Conservation (phyloP, 768 basidiomycete species). For the Tylopilus vinaceipallidus region DNA sequence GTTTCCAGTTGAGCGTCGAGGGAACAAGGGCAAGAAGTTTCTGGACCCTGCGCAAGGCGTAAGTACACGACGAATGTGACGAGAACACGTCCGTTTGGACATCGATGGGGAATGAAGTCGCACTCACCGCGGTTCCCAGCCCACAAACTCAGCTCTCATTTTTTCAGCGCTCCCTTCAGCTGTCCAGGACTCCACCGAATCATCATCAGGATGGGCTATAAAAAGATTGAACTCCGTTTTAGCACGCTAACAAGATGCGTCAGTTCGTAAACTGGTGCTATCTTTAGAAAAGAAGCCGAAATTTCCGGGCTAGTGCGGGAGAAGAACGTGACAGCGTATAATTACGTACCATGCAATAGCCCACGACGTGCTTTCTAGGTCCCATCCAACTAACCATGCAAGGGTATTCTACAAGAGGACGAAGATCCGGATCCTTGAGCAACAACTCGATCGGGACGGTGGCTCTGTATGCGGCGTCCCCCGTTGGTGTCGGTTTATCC, state of each 20-base stretch:
- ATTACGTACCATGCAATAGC: conserved; percentile 41
- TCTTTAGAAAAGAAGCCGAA: not conserved
- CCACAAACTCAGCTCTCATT: conserved; percentile 46
- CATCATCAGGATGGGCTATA: conserved; percentile 39
- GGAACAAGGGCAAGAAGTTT: conserved; percentile 48
- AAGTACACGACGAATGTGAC: too few species aligned
- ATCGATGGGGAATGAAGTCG: not conserved
- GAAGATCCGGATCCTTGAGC: conserved; percentile 51
- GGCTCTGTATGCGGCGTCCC: conserved; percentile 63
- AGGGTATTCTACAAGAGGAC: conserved; percentile 45
- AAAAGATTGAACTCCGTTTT: conserved; percentile 47
- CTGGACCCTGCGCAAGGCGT: conserved; percentile 43
- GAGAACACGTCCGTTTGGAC: not conserved
- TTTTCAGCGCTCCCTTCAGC: conserved; percentile 41
- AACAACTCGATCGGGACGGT: conserved; percentile 45
- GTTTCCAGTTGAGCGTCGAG: conserved; percentile 44
- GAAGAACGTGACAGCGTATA: not conserved
- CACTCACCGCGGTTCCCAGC: conserved; percentile 48
- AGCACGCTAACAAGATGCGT: conserved; percentile 23
- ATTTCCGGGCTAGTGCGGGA: not conserved
- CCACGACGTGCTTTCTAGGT: conserved; percentile 45
- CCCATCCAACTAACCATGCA: conserved; percentile 64
- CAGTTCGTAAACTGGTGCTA: not conserved
- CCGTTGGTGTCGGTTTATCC: conserved; percentile 50
- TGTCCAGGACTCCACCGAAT: conserved; percentile 44